phyloP scores from a whole-genome alignment of 495 filamentous ascomycete species.

The Penicillium angulare region DNA sequence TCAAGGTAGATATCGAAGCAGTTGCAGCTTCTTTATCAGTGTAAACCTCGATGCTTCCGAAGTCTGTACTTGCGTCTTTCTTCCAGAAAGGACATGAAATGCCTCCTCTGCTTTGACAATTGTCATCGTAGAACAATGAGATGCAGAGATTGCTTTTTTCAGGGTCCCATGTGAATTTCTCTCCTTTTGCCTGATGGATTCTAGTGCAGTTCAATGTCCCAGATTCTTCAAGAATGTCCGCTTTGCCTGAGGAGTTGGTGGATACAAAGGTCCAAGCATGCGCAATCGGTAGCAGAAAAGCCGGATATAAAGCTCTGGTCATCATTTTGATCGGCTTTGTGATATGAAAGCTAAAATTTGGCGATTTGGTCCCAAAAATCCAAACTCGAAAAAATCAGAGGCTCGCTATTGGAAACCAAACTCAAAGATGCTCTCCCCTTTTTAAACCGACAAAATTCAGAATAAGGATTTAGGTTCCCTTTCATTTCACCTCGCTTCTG shows the following conservation, averaged over 20 bases:
- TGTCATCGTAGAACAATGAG: conserved; percentile 19
- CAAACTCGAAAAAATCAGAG: too few relatives aligned
- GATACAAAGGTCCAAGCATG: conserved; percentile 20
- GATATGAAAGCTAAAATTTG: too few relatives aligned
- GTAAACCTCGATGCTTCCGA: conserved; percentile 6
- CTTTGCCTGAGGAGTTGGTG: conserved; percentile 12
- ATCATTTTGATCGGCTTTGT: too few relatives aligned
- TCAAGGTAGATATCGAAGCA: background rate
- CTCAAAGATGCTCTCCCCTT: too few relatives aligned
- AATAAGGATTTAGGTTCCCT: too few relatives aligned
- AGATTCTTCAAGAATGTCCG: conserved; percentile 11
- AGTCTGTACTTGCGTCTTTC: conserved; percentile 10
- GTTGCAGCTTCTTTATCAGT: conserved; percentile 1
- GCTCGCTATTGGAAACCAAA: too few relatives aligned
- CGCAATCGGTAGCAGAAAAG: conserved; percentile 1
- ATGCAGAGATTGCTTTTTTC: conserved; percentile 13
- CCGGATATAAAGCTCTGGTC: conserved; percentile 1
- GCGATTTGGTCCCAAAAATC: background rate
- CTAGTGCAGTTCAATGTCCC: conserved; percentile 7
- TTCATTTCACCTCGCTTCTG: background rate
- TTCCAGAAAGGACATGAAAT: conserved; percentile 9
- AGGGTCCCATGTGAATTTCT: conserved; percentile 18
- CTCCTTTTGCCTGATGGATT: conserved; percentile 5
- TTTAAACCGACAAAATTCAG: too few relatives aligned
- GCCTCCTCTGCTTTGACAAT: conserved; percentile 6